Percentiles rank a stretch among this genome's conserved stretches.
Conservation (phyloP, 345 rosid genomes). For the Eucalyptus curtisii region DNA sequence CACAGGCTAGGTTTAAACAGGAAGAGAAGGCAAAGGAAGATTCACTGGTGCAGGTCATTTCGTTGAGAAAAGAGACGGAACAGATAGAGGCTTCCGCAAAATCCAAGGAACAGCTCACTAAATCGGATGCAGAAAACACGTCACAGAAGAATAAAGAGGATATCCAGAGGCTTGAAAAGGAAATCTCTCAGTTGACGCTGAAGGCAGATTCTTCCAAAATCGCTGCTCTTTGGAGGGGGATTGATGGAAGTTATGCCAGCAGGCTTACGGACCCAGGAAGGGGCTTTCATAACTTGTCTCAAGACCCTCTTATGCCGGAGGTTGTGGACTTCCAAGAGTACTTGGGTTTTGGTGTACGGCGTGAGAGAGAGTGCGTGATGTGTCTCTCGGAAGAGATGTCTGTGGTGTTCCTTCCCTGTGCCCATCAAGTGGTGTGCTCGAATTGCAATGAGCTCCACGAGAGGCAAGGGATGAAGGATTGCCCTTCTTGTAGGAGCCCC, state of each 20-base stretch:
- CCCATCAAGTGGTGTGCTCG: constrained; percentile 47
- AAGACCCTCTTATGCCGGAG: neutral
- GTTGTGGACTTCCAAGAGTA: constrained; percentile 9
- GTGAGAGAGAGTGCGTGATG: constrained; percentile 93
- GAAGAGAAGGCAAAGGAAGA: constrained; percentile 55
- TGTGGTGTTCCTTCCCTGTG: constrained; percentile 46
- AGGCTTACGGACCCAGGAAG: constrained; percentile 3
- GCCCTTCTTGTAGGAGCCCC: constrained; percentile 48
- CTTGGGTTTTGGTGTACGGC: constrained; percentile 29
- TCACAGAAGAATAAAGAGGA: constrained; percentile 33
- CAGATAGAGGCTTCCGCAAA: constrained; percentile 34
- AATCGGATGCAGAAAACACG: constrained; percentile 38
- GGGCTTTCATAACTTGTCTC: neutral
- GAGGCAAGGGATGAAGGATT: constrained; percentile 63
- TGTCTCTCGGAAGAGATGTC: constrained; percentile 63
- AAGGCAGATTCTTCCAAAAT: constrained; percentile 51
- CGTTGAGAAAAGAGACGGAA: constrained; percentile 41
- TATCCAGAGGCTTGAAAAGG: constrained; percentile 51
- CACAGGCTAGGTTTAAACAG: constrained; percentile 76
- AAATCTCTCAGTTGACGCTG: constrained; percentile 51
- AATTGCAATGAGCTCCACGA: constrained; percentile 48
- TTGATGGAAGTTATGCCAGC: constrained; percentile 40
- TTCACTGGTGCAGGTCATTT: constrained; percentile 20
- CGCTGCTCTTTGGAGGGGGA: constrained; percentile 55
- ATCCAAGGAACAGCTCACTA: constrained; percentile 34